Conservation (phyloP, 2,329 filamentous ascomycete genomes). For the Fusarium sp. region DNA sequence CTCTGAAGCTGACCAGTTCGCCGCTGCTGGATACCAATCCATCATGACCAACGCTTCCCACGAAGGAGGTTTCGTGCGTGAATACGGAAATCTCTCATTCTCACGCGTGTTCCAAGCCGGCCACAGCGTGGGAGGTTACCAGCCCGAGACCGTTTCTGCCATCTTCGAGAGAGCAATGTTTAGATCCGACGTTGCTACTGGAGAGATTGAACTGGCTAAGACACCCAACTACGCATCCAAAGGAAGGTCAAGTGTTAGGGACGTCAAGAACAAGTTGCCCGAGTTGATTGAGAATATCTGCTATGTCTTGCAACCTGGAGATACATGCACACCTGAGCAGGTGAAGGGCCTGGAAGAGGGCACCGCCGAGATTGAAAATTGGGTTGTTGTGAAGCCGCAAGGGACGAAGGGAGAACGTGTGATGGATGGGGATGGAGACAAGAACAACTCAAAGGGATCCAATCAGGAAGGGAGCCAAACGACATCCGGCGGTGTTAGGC, state of each 20-base stretch:
- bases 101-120: constrained; percentile 71
- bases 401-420: neutral
- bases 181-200: constrained; percentile 62
- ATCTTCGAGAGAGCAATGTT: constrained; percentile 67
- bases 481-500: neutral
- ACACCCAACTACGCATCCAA: neutral
- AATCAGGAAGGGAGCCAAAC: neutral
- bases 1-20: constrained; percentile 58
- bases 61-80: constrained; percentile 76
- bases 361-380: neutral
- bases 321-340: neutral
- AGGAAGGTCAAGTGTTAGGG: neutral
- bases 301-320: neutral
- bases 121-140: constrained; percentile 67
- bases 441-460: neutral
- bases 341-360: neutral
- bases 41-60: constrained; percentile 73
- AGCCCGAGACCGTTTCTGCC: constrained; percentile 64
- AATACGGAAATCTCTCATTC: constrained; percentile 77
- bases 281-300: constrained; percentile 2
- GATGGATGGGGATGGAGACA: neutral
- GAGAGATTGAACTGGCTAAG: constrained; percentile 50
- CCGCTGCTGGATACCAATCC: constrained; percentile 73
- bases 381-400: neutral
- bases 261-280: neutral